Base-by-base conservation (phyloP, 345 rosid genomes). In the Boechera retrofracta region DNA sequence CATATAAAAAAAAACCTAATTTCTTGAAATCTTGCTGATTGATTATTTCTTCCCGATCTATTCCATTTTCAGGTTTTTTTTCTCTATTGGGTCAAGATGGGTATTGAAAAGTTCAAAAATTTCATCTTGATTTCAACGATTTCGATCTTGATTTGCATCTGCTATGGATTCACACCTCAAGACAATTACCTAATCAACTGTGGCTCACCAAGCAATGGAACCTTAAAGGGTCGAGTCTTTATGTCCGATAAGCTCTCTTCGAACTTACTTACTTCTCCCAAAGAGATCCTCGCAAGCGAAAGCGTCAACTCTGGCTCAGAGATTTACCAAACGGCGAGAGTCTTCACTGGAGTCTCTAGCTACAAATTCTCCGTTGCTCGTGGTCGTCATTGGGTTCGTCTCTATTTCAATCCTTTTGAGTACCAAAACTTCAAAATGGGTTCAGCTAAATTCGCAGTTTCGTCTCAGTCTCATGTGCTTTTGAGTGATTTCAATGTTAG, bases 301-400 rank as follows among this genome's bases (percentile, higher is more conserved):
- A 39, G 4, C 67, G 11, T n/a, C 10, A 26, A 13, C 15, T 49
- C 71, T 53, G 85, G 79, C 73, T 84, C 91, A 3, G 81, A 45
- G 38, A 83, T 95, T 41, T 89, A 95, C 86, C 87, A 82, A 52
- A 88, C 99, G 2, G 98, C 97, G 0, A 85, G 92, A 81, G 81
- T 95, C 83, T 85, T 92, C 71, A 78, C 84, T 2, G 81, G 66
- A 63, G 83, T 84, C 67, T 79, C 99, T 0, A 83, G 54, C 77
- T 95, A 90, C 88, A 83, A 85, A 52, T 88, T 95, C 76, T 38
- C 89, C 5, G 75, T 95, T 48, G 29, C 79, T 58, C 84, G 77
- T 72, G 99, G 96, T 53, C 85, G 99, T 65, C 96, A 91, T 72
- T 95, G 97, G 97, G 90, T 95, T 76, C 98, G 99, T 56, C 88